Base-by-base conservation (phyloP, 2,329 filamentous ascomycete species). In the Colletotrichum nymphaeae region DNA sequence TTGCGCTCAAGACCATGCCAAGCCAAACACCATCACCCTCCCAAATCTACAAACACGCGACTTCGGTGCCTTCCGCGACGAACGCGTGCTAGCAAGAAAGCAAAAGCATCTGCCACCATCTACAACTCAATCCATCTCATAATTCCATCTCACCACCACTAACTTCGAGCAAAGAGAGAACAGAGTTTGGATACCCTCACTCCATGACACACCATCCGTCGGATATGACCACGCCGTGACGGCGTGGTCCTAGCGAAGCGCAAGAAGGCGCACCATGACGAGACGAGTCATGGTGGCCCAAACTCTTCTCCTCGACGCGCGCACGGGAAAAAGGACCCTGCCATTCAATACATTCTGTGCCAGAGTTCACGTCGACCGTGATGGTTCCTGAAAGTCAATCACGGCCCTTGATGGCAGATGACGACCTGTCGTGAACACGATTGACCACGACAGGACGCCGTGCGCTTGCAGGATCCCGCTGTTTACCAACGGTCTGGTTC, bases 151-250 rank as follows among this genome's bases (percentile, higher is more conserved):
- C 26, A 55, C 52, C 52, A 49, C 32, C 16, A 28, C 9, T 22
- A 19, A 49, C 19, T 22, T 19, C 42, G 7, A 22, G 42, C 42
- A 9, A 49, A 22, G 19, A 49, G 32, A 28, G 16, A 4, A 70
- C 49, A 57, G 26, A 62, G 32, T 73, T 73, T 16, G 67, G 71
- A 65, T 73, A 71, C 67, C 28, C 28, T 62, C 71, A 71, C 71
- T 60, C 71, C 71, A 19, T 8, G 9, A 4, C 52, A 67, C 65
- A 67, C n/a, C 4, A 8, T 26, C 0, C 11, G 8, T 11, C 14
- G 37, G 69, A 72, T 74, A 72, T 30, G 65, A 68, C 49, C 75
- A 74, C 74, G 64, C 75, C 73, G 62, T 56, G 37, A 4, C 58
- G 75, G 63, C 68, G 73, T 72, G 68, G 65, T 63, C 65, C 64